Evolutionary conservation across 1,139 yeast genomes (phyloP).

Genomic region (Debaryomyces robertsiae): DNA sequence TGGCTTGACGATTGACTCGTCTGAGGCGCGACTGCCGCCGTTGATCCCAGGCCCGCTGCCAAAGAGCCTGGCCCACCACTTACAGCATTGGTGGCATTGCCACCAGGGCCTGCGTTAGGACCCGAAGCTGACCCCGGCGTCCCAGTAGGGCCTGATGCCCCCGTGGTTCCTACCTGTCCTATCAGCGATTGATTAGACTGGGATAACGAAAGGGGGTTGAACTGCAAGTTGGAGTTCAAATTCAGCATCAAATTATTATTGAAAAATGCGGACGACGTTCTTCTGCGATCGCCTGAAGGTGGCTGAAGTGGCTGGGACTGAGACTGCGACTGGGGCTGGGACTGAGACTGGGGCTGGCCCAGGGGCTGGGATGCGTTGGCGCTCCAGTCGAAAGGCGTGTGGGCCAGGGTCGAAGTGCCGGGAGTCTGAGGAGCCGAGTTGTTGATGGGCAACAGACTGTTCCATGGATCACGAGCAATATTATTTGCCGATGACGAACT

Average conservation of each 20-base stretch:
- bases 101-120: constrained; percentile 6
- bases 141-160: constrained; percentile 12
- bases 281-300: constrained; percentile 20
- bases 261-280: constrained; percentile 41
- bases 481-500: constrained; percentile 34
- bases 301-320: constrained; percentile 14
- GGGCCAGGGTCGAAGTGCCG: constrained; percentile 26
- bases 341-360: background rate
- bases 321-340: constrained; percentile 11
- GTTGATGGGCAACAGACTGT: constrained; percentile 18
- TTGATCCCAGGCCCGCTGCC: constrained; percentile 5
- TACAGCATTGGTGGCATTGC: too few relatives aligned
- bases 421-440: constrained; percentile 44
- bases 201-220: constrained; percentile 9
- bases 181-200: constrained; percentile 14
- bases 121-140: constrained; percentile 15
- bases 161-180: constrained; percentile 8
- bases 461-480: constrained; percentile 54
- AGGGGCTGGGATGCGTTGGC: constrained; percentile 14
- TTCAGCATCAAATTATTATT: constrained; percentile 20
- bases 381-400: constrained; percentile 41
- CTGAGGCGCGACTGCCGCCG: constrained; percentile 7
- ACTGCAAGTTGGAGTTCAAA: constrained; percentile 12
- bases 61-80: too few relatives aligned
- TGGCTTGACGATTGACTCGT: constrained; percentile 9